phyloP scores from a whole-genome alignment of 2,329 filamentous ascomycete species.

The Parafenestella ontariensis region DNA sequence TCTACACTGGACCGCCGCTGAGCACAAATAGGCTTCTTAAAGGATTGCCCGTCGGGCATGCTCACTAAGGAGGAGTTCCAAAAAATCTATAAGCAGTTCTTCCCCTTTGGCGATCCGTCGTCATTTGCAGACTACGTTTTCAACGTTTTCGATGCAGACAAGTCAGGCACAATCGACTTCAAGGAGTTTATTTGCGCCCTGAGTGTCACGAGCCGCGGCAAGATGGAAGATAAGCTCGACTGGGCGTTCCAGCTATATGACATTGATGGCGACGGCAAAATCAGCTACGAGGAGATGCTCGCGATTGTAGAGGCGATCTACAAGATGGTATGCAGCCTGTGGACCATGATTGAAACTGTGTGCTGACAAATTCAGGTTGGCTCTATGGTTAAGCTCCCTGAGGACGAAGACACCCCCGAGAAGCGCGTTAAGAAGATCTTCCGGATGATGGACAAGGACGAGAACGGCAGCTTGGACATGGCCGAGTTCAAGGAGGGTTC shows the following conservation, averaged over 20 bases:
- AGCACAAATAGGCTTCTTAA: constrained; percentile 78
- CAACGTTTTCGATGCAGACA: constrained; percentile 98
- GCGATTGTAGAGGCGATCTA: constrained; percentile 99
- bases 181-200: constrained; percentile 99
- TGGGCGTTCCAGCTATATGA: constrained; percentile 99
- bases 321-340: constrained; percentile 78
- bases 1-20: constrained; percentile 15
- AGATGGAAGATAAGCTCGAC: constrained; percentile 99
- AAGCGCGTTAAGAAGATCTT: constrained; percentile 99
- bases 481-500: constrained; percentile 99
- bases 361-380: constrained; percentile 71
- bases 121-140: constrained; percentile 99
- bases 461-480: constrained; percentile 96
- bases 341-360: neutral
- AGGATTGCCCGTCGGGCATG: constrained; percentile 96
- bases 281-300: constrained; percentile 99
- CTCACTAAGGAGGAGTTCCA: constrained; percentile 99
- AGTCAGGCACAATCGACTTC: constrained; percentile 97
- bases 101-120: constrained; percentile 96
- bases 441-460: constrained; percentile 99
- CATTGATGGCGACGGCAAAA: constrained; percentile 98
- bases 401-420: constrained; percentile 98
- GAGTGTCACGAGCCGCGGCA: constrained; percentile 94
- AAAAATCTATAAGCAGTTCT: constrained; percentile 99
- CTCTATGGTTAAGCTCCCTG: constrained; percentile 98